Conservation (phyloP, 2,329 filamentous ascomycete species). For the Ascochyta viciae-villosae region DNA sequence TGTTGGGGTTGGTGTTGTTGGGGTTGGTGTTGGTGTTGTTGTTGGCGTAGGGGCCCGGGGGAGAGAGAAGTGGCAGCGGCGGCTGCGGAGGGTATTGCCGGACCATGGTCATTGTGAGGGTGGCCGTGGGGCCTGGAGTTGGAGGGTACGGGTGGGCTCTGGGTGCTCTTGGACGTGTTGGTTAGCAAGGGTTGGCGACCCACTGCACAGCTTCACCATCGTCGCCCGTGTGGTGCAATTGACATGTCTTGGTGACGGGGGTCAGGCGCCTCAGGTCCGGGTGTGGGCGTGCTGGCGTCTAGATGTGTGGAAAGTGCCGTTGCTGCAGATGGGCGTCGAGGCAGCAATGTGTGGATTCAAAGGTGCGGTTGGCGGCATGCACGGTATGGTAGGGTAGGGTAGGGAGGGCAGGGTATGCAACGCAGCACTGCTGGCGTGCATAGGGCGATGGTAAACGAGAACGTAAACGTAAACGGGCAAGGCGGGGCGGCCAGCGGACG, state of each 20-base stretch:
- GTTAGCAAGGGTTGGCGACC: conserved; percentile 13
- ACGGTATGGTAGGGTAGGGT: neutral
- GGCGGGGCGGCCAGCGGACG: conserved; percentile 11
- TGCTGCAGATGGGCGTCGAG: conserved; percentile 3
- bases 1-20: too few species aligned
- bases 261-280: conserved; percentile 22
- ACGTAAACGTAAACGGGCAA: conserved; percentile 13
- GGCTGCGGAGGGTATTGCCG: conserved; percentile 47
- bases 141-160: neutral
- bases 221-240: conserved; percentile 46
- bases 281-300: conserved; percentile 31
- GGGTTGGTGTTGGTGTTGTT: conserved; percentile 11
- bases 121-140: neutral
- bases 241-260: conserved; percentile 45
- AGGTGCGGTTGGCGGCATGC: neutral
- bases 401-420: neutral
- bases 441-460: neutral
- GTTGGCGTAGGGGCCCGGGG: conserved; percentile 33
- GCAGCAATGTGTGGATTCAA: neutral
- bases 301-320: conserved; percentile 19
- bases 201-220: conserved; percentile 46
- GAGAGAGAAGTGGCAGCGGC: conserved; percentile 38
- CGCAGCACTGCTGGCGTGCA: neutral
- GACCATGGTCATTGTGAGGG: conserved; percentile 48
- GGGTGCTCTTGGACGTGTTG: neutral